These are phyloP conservation scores for Solanum chmielewskii DNA, from an alignment of 257 asterid species.

Conservation along the genomic window DNA sequence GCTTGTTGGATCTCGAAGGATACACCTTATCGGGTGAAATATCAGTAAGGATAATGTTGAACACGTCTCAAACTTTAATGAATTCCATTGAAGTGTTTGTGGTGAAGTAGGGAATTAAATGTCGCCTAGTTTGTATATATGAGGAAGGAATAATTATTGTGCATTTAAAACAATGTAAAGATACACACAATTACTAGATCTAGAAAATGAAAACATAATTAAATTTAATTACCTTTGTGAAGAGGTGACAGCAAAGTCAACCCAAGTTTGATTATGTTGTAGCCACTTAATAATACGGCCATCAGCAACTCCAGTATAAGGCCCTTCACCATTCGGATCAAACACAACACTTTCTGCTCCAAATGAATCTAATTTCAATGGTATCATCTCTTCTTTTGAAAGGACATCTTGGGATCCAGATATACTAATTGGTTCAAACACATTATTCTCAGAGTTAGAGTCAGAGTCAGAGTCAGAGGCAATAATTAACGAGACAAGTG, in stretches of 20 bases:
- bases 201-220: not conserved
- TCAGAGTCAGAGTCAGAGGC: conserved; percentile 20
- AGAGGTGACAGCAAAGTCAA: conserved; percentile 58
- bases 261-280: conserved; percentile 26
- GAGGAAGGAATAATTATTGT: not conserved
- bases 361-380: conserved; percentile 26
- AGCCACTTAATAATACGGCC: conserved; percentile 52
- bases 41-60: not conserved
- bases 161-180: not conserved
- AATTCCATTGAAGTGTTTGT: no score
- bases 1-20: not conserved
- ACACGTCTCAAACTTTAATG: no score
- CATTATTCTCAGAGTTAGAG: conserved; percentile 11
- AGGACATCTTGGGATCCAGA: conserved; percentile 32
- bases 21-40: not conserved
- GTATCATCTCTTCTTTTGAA: conserved; percentile 25
- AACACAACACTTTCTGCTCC: conserved; percentile 71
- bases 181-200: not conserved
- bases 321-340: conserved; percentile 53
- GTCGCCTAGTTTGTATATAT: not conserved
- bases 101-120: no score
- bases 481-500: conserved; percentile 27
- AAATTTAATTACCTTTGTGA: conserved; percentile 29
- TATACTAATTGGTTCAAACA: conserved; percentile 27
- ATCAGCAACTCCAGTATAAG: conserved; percentile 75